phyloP scores from a whole-genome alignment of 768 basidiomycete genomes.

The Dioszegia hungarica region DNA sequence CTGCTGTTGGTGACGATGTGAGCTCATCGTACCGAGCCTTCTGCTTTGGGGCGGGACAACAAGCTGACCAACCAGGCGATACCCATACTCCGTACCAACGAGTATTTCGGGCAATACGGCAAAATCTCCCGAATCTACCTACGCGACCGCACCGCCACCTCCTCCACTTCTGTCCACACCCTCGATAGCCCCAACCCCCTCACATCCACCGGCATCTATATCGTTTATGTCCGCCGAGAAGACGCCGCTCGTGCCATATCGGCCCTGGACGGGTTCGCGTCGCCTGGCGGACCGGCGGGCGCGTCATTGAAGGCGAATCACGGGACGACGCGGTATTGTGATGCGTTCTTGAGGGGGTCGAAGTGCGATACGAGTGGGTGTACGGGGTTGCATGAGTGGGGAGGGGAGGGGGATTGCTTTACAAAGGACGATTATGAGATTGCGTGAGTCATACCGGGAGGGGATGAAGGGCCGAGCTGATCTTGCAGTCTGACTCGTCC shows the following conservation, averaged over 20 bases:
- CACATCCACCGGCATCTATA: constrained; percentile 69
- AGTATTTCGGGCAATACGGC: constrained; percentile 98
- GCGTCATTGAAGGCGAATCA: constrained; percentile 89
- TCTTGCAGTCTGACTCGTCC: constrained; percentile 27
- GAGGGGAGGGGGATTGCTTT: constrained; percentile 95
- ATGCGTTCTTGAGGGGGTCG: constrained; percentile 81
- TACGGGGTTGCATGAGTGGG: constrained; percentile 96
- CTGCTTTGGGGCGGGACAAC: too few species aligned
- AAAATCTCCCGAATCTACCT: constrained; percentile 94
- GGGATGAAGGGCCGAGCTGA: background rate
- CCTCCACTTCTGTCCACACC: constrained; percentile 56
- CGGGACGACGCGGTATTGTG: constrained; percentile 97
- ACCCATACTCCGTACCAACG: constrained; percentile 83
- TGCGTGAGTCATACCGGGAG: constrained; percentile 56
- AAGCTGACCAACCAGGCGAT: constrained; percentile 59
- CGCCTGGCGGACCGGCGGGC: constrained; percentile 74
- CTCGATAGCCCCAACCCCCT: constrained; percentile 53
- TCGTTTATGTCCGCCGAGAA: constrained; percentile 88
- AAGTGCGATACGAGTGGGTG: constrained; percentile 76
- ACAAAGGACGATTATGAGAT: constrained; percentile 94
- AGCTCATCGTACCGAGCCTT: constrained; percentile 33
- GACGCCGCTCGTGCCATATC: constrained; percentile 90
- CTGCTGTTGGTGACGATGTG: constrained; percentile 95
- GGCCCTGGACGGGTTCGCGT: constrained; percentile 84
- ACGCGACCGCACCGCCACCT: constrained; percentile 74